A percentile compares a stretch with the other conserved stretches of the same genome.
These are phyloP conservation scores for Naegleria lovaniensis DNA, from an alignment of 208 protist genomes.

Conservation along the genomic window DNA sequence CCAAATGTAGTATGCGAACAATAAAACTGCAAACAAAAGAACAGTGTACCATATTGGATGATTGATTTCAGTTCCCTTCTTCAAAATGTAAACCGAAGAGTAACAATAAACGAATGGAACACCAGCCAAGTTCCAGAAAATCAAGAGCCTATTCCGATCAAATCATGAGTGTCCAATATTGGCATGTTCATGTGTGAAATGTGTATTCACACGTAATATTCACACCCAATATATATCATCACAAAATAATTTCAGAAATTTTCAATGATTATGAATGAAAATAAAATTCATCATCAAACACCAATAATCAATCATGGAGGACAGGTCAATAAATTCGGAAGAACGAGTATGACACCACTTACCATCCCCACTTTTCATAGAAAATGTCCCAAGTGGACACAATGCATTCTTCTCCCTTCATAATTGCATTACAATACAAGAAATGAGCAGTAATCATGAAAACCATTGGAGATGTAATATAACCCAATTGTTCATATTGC, in stretches of 20 bases:
- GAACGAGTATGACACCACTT: no score
- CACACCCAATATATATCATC: no score
- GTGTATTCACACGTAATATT: no score
- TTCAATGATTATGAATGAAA: no score
- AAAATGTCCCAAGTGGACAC: slow-evolving; percentile 87
- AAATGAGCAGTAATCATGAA: slow-evolving; percentile 85
- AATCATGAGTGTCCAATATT: slow-evolving; percentile 45
- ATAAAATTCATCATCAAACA: no score
- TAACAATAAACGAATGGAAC: slow-evolving; percentile 89
- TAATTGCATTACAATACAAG: slow-evolving; percentile 82
- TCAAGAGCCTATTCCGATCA: slow-evolving; percentile 64
- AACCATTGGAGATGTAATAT: slow-evolving; percentile 68
- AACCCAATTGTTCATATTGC: slow-evolving; percentile 68
- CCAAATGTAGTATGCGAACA: slow-evolving; percentile 80
- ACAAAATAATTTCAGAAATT: no score
- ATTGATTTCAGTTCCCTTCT: slow-evolving; percentile 24
- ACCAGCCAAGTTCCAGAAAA: slow-evolving; percentile 88
- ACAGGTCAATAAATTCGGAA: no score
- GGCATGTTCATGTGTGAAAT: no score
- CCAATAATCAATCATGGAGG: no score
- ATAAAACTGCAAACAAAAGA: slow-evolving; percentile 68
- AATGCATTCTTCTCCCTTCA: slow-evolving; percentile 87
- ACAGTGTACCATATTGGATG: slow-evolving; percentile 27
- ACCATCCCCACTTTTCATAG: slow-evolving; percentile 88
- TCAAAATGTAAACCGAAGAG: slow-evolving; percentile 70